These are phyloP conservation scores for Schoenoplectus tabernaemontani DNA, from an alignment of 202 grass and related monocot species.

Conservation along the genomic window DNA sequence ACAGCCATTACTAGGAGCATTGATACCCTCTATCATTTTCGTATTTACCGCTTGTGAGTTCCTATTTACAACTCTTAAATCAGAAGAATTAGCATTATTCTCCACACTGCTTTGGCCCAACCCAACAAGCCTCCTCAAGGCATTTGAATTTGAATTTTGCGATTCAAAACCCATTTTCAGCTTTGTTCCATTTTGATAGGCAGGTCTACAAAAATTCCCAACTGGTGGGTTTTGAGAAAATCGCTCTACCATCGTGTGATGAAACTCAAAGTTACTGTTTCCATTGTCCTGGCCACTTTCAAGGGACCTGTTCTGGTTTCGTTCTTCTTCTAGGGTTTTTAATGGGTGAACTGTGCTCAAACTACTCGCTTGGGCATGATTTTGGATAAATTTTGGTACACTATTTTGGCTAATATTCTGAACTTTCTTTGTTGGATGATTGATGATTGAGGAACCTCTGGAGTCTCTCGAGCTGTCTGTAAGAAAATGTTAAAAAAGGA, in stretches of 20 bases:
- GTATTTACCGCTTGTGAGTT: conserved; percentile 27
- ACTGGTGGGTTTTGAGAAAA: conserved; percentile 28
- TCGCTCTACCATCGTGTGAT: conserved; percentile 37
- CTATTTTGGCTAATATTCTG: conserved; percentile 23
- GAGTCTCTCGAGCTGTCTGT: conserved; percentile 48
- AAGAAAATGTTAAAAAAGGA: conserved; percentile 1
- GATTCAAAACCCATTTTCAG: conserved; percentile 89
- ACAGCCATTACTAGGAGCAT: conserved; percentile 41
- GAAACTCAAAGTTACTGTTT: conserved; percentile 78
- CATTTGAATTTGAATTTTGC: conserved; percentile 48
- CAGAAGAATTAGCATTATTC: conserved; percentile 35
- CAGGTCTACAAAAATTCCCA: conserved; percentile 47
- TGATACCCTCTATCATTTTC: conserved; percentile 41
- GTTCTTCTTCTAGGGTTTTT: conserved; percentile 53
- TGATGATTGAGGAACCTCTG: conserved; percentile 23
- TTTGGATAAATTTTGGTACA: conserved; percentile 29
- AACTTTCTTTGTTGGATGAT: conserved; percentile 29
- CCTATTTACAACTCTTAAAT: conserved; percentile 20
- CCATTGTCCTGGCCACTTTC: conserved; percentile 51
- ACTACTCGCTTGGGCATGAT: conserved; percentile 39
- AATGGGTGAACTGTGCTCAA: conserved; percentile 69
- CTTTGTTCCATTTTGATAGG: conserved; percentile 92
- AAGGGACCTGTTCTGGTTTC: conserved; percentile 26
- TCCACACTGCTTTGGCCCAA: background rate
- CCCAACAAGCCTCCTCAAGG: conserved; percentile 22